phyloP scores from a whole-genome alignment of 1,284 basidiomycete genomes.

The Leccinum variabile region DNA sequence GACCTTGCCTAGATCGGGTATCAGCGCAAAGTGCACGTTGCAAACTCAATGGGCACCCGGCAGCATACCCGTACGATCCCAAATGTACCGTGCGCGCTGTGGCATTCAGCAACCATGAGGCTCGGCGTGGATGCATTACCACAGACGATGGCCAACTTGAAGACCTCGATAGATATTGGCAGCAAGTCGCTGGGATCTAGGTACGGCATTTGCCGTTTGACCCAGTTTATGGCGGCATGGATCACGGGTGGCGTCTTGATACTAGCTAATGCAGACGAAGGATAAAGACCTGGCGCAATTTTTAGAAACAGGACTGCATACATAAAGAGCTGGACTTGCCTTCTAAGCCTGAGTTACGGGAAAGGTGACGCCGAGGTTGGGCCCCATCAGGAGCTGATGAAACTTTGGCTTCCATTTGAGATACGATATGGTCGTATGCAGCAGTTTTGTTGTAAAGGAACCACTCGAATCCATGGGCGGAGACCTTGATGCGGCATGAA shows the following conservation, averaged over 20 bases:
- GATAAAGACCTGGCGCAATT: conserved; percentile 31
- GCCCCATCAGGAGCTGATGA: conserved; percentile 31
- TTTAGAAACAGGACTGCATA: conserved; percentile 22
- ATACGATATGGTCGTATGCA: conserved; percentile 82
- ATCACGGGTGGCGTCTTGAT: conserved; percentile 47
- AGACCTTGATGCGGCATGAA: conserved; percentile 77
- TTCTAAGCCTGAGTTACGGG: conserved; percentile 32
- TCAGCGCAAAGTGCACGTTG: conserved; percentile 8
- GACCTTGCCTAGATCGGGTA: conserved; percentile 62
- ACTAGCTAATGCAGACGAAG: conserved; percentile 35
- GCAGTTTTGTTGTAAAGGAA: conserved; percentile 88
- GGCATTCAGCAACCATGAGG: conserved; percentile 78
- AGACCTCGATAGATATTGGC: conserved; percentile 74
- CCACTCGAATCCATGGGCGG: conserved; percentile 84
- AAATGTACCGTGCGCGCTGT: conserved; percentile 71
- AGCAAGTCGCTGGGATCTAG: conserved; percentile 78
- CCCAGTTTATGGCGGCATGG: conserved; percentile 47
- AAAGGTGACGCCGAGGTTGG: conserved; percentile 20
- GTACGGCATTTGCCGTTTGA: conserved; percentile 61
- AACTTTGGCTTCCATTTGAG: conserved; percentile 58
- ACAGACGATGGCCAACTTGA: conserved; percentile 74
- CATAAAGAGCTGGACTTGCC: conserved; percentile 17
- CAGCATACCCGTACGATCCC: conserved; percentile 68
- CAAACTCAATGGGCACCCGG: conserved; percentile 5
- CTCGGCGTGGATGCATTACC: conserved; percentile 85